Evolutionary conservation across 2,329 filamentous ascomycete genomes (phyloP), one percentile per base, ranked within the genome.

Genomic region (Claviceps africana): DNA sequence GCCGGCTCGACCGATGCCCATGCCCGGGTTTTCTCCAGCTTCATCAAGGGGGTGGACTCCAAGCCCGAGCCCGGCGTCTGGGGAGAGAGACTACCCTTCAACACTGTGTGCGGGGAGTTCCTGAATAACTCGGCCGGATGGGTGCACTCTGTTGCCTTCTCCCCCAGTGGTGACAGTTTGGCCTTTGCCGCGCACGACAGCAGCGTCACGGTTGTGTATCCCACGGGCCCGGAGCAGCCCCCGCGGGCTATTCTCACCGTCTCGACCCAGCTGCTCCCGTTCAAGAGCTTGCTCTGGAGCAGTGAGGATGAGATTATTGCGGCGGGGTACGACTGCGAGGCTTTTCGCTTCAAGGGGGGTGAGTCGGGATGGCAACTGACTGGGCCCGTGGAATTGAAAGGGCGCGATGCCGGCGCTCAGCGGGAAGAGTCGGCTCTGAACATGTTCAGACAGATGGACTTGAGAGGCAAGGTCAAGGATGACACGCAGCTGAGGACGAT

Each of bases 401-500:
- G 79, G 48, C 72, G 77, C 5, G 83, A 79, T 43, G 67, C 75
- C 52, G 82, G 77, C 53, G 78, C 80, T 52, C 72, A 74, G 54
- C 78, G 85, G 33, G 93, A 97, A 70, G 93, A 97, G 67, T 93
- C 86, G 58, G 93, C 93, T 25, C 74, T 96, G 67, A 95, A 97
- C 70, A 95, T 97, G 88, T 98, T 98, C 73, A 82, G 83, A 62
- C 90, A 96, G 73, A 97, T 98, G 93, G 93, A 98, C 69, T 77
- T 98, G 58, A 95, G 93, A 77, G 93, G 93, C 56, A 95, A 95
- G 71, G 74, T 77, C 52, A 88, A 88, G 65, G 89, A 95, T 62
- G 90, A 97, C 66, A 96, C 90, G 4, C 87, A 95, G 72, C 76
- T 98, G 60, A 93, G 88, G 72, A 97, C 93, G 11, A 82, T 93